Base-by-base conservation (phyloP, 2,329 filamentous ascomycete genomes). In the Alternaria consortialis region DNA sequence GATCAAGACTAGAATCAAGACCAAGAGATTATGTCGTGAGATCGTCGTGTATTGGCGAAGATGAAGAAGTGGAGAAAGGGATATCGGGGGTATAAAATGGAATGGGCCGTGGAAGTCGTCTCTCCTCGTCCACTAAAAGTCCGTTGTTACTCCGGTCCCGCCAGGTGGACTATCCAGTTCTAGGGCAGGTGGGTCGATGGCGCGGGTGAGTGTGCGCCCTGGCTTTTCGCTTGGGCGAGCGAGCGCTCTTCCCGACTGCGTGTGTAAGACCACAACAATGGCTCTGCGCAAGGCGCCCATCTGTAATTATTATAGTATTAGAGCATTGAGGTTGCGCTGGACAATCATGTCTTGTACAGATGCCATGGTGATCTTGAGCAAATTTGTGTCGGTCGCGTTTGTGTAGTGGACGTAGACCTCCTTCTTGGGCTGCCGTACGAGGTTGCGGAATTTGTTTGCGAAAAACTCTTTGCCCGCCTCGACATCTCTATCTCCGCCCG, bases 331-430 rank as follows among this genome's bases (percentile, higher is more conserved):
- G 66, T 84, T 84, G 59, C 82, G 80, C 70, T 84, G 83, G 53
- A 84, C 82, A 66, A 84, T 84, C 83, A 84, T 84, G 66, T 84
- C 83, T 68, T 84, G 83, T 51, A 84, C 82, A 36, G 81, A 84
- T 54, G 79, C 79, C 83, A 84, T 84, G 29, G 83, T 84, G 74
- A 83, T 84, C 70, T 84, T 83, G 55, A 99, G 73, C 59, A 84
- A 71, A 70, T 84, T 76, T 48, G 83, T 84, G 64, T 84, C 83
- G 47, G 83, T 84, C 8, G 83, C 83, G 68, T 84, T 84, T 51
- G 83, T 84, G 74, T 81, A 84, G 72, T 84, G 82, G 20, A 84
- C 80, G 61, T 84, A 84, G 43, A 83, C 80, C 68, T 84, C 82
- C 70, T 84, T 84, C 68, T 80, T 80, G 7, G 81, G 81, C 66